These are phyloP conservation scores for Megacollybia platyphylla DNA, from an alignment of 1,284 basidiomycete genomes.

Conservation along the genomic window DNA sequence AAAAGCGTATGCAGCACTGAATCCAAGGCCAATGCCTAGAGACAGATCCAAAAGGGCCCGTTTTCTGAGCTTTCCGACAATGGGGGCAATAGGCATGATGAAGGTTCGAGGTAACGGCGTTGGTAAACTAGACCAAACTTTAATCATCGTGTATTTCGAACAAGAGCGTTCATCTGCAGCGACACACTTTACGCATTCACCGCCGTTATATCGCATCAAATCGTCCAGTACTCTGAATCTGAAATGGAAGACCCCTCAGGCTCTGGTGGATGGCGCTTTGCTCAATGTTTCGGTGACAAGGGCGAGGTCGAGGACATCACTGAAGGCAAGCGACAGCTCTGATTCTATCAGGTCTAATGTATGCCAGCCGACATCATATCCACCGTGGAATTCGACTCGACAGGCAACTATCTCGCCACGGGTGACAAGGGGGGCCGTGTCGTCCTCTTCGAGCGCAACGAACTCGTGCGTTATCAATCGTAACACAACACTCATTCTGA, in stretches of 20 bases:
- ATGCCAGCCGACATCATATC: constrained; percentile 92
- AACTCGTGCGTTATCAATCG: constrained; percentile 58
- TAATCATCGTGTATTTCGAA: constrained; percentile 6
- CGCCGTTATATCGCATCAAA: constrained; percentile 1
- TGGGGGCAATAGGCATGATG: constrained; percentile 70
- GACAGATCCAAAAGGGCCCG: constrained; percentile 73
- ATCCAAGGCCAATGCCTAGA: constrained; percentile 59
- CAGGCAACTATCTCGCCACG: constrained; percentile 97
- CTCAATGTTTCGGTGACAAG: constrained; percentile 99
- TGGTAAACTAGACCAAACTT: constrained; percentile 4
- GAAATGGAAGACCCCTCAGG: constrained; percentile 68
- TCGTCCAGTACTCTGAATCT: constrained; percentile 10
- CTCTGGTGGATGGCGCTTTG: constrained; percentile 93
- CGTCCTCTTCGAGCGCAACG: constrained; percentile 97
- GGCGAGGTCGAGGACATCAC: constrained; percentile 99
- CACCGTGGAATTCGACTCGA: constrained; percentile 99
- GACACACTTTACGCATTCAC: constrained; percentile 10
- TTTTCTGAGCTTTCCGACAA: constrained; percentile 83
- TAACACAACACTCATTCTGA: constrained; percentile 4
- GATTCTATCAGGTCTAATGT: constrained; percentile 14
- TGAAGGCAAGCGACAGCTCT: constrained; percentile 43
- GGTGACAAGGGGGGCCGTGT: constrained; percentile 99
- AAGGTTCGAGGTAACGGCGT: constrained; percentile 6
- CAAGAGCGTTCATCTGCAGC: constrained; percentile 12
- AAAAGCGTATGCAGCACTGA: constrained; percentile 60